Evolutionary conservation across 192 early-diverging fungal species (phyloP), one percentile per base, ranked within the genome.

Genomic region (Backusella morwellensis): DNA sequence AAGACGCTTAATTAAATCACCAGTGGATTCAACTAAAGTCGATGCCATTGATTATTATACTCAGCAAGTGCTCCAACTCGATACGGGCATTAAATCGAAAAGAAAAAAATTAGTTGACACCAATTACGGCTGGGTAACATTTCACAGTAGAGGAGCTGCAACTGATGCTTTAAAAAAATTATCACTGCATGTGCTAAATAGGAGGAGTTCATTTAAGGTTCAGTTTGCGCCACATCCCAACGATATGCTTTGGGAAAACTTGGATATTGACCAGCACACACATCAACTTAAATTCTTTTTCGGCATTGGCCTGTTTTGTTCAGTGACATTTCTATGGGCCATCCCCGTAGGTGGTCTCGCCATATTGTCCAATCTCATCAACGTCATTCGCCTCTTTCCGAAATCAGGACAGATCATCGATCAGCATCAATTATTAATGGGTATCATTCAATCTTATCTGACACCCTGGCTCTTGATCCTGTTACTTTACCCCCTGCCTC

Each of bases 21-120:
- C 75, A 34, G 78, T 68, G 34, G 83, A 82, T 21, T 79, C 84
- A 38, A 72, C 75, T 26, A 83, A 85, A 42, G 87, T 92, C 3
- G 93, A 94, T 69, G 89, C 90, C 26, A 93, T 94, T 73, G 89
- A 92, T 36, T 87, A 91, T 75, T 93, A 92, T 75, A 91, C 92
- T 35, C 74, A 84, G 38, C 79, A 88, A 56, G 89, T 83, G 89
- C 17, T 72, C 5, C 26, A 32, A 72, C 42, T 72, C 15, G 42
- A 72, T 34, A 32, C 70, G 17, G n/a, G 23, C 71, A 76, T 19
- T 78, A 80, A n/a, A 84, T 82, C 21, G 86, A 85, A 38, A 85
- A 79, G 34, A 82, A 87, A 11, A 85, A 89, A 66, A 34, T 23
- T 50, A 50, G 15, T 19, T 21, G 14, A 5, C 0, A 50, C 35